Conservation (phyloP, 2,329 filamentous ascomycete genomes). For the Westerdykella aurantiaca region DNA sequence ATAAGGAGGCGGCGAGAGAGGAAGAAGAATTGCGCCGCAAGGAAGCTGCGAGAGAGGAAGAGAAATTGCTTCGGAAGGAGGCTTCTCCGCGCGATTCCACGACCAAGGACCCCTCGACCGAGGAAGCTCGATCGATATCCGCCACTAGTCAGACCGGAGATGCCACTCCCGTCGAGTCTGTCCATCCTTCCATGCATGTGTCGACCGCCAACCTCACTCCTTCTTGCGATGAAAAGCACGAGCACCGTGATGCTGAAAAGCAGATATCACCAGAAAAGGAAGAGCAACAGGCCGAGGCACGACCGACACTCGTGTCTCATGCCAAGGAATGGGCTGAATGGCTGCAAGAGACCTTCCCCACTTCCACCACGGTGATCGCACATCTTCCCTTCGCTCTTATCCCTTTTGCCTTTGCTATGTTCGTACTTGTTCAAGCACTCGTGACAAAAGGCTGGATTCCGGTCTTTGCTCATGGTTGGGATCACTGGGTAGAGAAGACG, state of each 20-base stretch:
- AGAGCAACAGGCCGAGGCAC: constrained; percentile 6
- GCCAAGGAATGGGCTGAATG: constrained; percentile 47
- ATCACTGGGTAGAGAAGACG: constrained; percentile 65
- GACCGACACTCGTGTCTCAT: constrained; percentile 51
- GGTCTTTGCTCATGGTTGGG: constrained; percentile 68
- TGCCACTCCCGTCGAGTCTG: not conserved
- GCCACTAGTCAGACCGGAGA: not conserved
- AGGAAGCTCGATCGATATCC: not conserved
- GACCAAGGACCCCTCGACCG: not conserved
- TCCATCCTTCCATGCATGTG: not conserved
- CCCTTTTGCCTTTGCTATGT: constrained; percentile 69
- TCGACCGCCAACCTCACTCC: not conserved
- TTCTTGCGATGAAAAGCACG: too few species aligned
- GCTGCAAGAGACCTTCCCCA: constrained; percentile 66
- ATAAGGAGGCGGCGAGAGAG: constrained; percentile 32
- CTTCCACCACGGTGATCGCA: constrained; percentile 57
- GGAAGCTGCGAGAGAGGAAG: constrained; percentile 22
- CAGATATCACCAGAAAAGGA: not conserved
- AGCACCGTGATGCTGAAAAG: not conserved
- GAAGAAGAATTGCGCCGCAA: constrained; percentile 22
- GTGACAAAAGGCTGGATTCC: constrained; percentile 70
- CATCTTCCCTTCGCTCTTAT: constrained; percentile 64
- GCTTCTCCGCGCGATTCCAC: not conserved
- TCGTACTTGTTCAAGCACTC: constrained; percentile 65
- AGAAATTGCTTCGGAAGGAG: constrained; percentile 14